Conservation (phyloP, 176 grass and related monocot species). For the Themeda triandra region DNA sequence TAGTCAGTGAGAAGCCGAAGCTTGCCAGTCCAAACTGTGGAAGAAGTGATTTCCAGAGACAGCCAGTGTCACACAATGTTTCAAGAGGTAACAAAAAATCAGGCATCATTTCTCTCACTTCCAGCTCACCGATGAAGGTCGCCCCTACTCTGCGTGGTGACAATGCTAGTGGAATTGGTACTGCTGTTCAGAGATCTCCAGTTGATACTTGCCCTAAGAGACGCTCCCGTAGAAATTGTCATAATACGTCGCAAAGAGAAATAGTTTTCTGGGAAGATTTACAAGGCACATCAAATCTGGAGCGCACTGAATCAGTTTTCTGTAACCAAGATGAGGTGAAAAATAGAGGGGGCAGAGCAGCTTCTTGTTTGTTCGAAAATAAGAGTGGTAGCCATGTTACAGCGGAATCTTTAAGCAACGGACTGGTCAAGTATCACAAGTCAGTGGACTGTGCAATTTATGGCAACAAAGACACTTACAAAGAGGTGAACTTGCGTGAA, state of each 20-base stretch:
- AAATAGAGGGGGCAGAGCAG: background rate
- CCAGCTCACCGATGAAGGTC: constrained; percentile 44
- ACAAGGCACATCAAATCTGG: constrained; percentile 9
- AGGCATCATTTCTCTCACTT: constrained; percentile 45
- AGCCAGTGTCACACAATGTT: background rate
- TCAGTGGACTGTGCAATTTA: background rate
- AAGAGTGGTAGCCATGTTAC: background rate
- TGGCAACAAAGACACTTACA: background rate
- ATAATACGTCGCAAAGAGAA: background rate
- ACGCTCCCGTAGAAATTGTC: background rate
- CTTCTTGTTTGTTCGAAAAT: background rate
- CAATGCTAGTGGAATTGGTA: constrained; percentile 23
- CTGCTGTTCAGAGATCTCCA: constrained; percentile 27
- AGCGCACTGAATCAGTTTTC: background rate
- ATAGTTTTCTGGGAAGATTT: constrained; percentile 1
- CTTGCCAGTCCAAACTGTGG: constrained; percentile 6
- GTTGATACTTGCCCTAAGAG: constrained; percentile 22
- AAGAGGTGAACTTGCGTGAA: background rate
- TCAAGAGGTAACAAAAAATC: constrained; percentile 32
- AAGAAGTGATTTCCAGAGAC: constrained; percentile 16
- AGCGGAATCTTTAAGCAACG: constrained; percentile 5
- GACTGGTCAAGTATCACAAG: background rate
- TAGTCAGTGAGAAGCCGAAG: constrained; percentile 43
- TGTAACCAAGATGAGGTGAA: constrained; percentile 6
- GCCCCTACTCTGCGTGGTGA: background rate